A percentile compares a stretch with the other conserved stretches of the same genome.
Evolutionary conservation across 1,139 yeast species (phyloP).

Genomic region (Lodderomyces pseudojiufengensis): DNA sequence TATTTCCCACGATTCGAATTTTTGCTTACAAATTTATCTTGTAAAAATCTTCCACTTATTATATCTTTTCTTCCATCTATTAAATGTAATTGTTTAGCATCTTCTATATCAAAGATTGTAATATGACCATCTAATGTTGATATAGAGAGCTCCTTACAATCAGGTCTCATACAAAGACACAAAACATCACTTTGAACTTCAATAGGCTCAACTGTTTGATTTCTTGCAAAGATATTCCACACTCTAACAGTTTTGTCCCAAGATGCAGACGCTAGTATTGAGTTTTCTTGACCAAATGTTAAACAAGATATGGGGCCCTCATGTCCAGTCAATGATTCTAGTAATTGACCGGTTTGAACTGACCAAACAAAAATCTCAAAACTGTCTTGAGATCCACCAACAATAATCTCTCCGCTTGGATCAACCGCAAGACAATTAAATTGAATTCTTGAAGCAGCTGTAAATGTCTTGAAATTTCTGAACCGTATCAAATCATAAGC

Average conservation of each 20-base stretch:
- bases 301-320: constrained; percentile 93
- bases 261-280: constrained; percentile 82
- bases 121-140: constrained; percentile 88
- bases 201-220: constrained; percentile 86
- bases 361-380: constrained; percentile 96
- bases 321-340: constrained; percentile 87
- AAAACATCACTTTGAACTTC: constrained; percentile 84
- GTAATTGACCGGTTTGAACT: constrained; percentile 88
- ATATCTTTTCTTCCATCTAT: constrained; percentile 88
- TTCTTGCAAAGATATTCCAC: constrained; percentile 88
- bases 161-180: constrained; percentile 82
- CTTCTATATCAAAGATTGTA: constrained; percentile 76
- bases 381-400: constrained; percentile 90
- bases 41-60: constrained; percentile 77
- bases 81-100: constrained; percentile 74
- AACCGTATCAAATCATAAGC: constrained; percentile 96
- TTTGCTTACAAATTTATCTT: constrained; percentile 76
- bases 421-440: constrained; percentile 90
- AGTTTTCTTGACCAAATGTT: constrained; percentile 78
- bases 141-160: constrained; percentile 85
- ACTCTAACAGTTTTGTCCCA: constrained; percentile 95
- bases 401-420: constrained; percentile 95
- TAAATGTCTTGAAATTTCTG: constrained; percentile 90
- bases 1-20: constrained; percentile 82
- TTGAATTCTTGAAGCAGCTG: constrained; percentile 85